These are phyloP conservation scores for Serendipita sp. DNA, from an alignment of 768 basidiomycete genomes.

Conservation along the genomic window DNA sequence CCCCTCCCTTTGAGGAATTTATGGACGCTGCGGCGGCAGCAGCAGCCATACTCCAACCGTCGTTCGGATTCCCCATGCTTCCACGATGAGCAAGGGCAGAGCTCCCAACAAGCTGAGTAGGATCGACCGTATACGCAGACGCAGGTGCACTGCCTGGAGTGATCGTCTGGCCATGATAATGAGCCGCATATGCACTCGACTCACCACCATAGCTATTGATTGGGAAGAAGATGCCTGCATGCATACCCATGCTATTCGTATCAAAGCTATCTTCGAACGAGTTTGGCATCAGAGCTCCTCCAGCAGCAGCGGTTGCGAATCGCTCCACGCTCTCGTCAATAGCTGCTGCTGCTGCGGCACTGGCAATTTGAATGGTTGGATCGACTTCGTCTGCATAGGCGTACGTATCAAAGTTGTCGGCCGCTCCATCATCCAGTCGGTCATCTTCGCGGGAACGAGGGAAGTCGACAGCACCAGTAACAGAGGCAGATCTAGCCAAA, in stretches of 20 bases:
- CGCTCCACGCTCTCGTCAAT: slow-evolving; percentile 7
- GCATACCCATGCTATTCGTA: neutral
- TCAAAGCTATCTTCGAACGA: neutral
- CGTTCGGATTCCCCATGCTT: neutral
- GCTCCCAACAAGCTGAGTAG: slow-evolving; percentile 55
- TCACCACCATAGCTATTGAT: neutral
- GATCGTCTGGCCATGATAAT: neutral
- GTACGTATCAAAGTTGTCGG: neutral
- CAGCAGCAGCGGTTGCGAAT: neutral
- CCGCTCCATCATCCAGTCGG: neutral
- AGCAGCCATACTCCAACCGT: neutral
- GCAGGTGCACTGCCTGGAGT: neutral
- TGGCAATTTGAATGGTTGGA: neutral
- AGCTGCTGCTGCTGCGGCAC: neutral
- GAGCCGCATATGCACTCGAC: neutral
- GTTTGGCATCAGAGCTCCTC: neutral
- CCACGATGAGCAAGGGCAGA: neutral
- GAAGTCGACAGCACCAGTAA: neutral
- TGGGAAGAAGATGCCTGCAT: slow-evolving; percentile 1
- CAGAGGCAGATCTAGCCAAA: neutral
- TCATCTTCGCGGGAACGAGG: neutral
- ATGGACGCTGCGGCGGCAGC: neutral
- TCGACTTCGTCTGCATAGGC: neutral
- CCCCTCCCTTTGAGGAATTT: neutral
- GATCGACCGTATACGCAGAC: slow-evolving; percentile 40